Evolutionary conservation across 2,329 filamentous ascomycete species (phyloP), one percentile per base, ranked within the genome.

Genomic region (Phyllachora maydis): DNA sequence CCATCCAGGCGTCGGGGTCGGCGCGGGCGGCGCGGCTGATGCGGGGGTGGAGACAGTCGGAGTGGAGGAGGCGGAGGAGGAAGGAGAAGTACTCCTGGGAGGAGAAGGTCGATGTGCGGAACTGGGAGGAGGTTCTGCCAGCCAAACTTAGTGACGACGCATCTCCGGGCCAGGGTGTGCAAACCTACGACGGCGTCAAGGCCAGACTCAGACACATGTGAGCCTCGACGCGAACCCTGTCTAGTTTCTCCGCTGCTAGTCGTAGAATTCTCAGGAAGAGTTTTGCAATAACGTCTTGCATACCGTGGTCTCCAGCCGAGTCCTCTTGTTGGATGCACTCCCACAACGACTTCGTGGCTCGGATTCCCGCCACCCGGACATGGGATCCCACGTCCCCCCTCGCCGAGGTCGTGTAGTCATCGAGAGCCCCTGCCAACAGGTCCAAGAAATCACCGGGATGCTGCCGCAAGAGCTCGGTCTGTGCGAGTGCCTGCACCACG

Each of bases 371-470:
- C 4, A 85, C 53, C 4, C 88, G 65, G 4, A 91, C 75, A 24
- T 83, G 65, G 0, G 83, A 91, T 4, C 88, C 88, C 23, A 95
- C 63, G 39, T 98, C 88, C 10, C 88, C 88, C 27, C 82, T 61
- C 9, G 83, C 72, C 33, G 79, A 85, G 4, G 79, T 83, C 0
- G 79, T 91, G 39, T 95, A 95, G 41, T 98, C 83, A 33, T 85
- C 74, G 14, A 98, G 48, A 0, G 72, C 67, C 19, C 61, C 59
- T 1, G 45, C 39, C 6, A 74, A 43, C 2, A 67, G 31, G 0
- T 38, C 35, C 2, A 62, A 29, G 27, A 68, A 59, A 3, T 37
- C 34, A 4, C 35, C 31, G 4, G 49, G 40, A 19, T 51, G 47
- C 14, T 50, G 39, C 18, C 37, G 42, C 4, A 67, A 40, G 4